These are phyloP conservation scores for Nakaseomyces uthaithaninus DNA, from an alignment of 1,139 yeast genomes.

Conservation along the genomic window DNA sequence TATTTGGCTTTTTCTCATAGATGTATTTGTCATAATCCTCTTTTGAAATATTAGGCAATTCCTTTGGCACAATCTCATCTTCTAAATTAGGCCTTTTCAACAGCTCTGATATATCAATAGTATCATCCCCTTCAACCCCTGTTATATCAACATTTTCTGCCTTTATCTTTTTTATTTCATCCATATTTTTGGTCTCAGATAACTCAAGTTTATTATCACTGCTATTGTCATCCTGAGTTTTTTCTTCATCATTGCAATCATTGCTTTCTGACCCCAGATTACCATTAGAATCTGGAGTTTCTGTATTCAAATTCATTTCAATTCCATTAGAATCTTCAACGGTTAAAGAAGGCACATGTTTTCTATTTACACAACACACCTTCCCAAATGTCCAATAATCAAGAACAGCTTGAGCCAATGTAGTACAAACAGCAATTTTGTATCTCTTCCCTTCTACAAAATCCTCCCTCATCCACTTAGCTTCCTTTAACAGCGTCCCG, in stretches of 20 bases:
- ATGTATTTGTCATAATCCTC: conserved; percentile 24
- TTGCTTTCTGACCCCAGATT: background rate
- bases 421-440: conserved; percentile 61
- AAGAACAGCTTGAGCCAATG: conserved; percentile 59
- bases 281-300: background rate
- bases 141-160: conserved; percentile 34
- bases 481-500: conserved; percentile 71
- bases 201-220: no score
- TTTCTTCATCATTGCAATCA: no score
- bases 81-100: conserved; percentile 31
- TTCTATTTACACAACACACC: conserved; percentile 48
- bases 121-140: conserved; percentile 10
- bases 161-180: conserved; percentile 49
- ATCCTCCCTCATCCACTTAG: conserved; percentile 78
- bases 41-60: conserved; percentile 28
- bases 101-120: conserved; percentile 33
- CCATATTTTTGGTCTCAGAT: no score
- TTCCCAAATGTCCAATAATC: conserved; percentile 78
- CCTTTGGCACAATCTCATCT: conserved; percentile 28
- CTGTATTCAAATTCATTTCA: no score
- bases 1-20: background rate
- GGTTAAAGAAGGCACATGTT: conserved; percentile 8
- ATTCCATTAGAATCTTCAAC: background rate
- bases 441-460: conserved; percentile 62
- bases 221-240: background rate